phyloP scores from a whole-genome alignment of 1,284 basidiomycete species.

The Termitomyces sp. region DNA sequence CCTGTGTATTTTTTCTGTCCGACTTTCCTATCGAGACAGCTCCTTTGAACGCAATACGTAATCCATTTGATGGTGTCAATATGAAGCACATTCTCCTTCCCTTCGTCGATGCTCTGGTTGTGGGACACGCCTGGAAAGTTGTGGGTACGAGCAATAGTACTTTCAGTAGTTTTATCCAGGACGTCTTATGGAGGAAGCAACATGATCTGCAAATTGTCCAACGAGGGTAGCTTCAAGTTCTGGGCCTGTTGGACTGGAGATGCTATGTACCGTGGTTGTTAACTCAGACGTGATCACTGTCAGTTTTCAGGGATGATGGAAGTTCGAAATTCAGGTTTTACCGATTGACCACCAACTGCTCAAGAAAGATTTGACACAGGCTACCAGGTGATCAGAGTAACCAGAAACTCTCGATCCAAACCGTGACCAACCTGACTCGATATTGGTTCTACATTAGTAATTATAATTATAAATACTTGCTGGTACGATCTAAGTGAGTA shows the following conservation, averaged over 20 bases:
- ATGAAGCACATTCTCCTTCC: constrained; percentile 52
- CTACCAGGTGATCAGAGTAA: too few relatives aligned
- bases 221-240: constrained; percentile 43
- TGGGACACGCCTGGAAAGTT: constrained; percentile 50
- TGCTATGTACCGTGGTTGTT: background rate
- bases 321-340: too few relatives aligned
- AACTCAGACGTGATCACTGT: background rate
- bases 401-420: too few relatives aligned
- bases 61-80: constrained; percentile 48
- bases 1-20: constrained; percentile 61
- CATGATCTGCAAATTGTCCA: constrained; percentile 50
- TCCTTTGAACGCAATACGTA: constrained; percentile 39
- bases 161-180: constrained; percentile 64
- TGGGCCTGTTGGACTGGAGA: background rate
- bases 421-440: too few relatives aligned
- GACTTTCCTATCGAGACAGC: constrained; percentile 45
- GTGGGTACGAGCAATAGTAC: constrained; percentile 69
- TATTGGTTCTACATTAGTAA: too few relatives aligned
- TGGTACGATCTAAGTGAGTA: too few relatives aligned
- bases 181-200: constrained; percentile 60
- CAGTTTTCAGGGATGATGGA: background rate
- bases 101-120: constrained; percentile 67
- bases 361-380: background rate
- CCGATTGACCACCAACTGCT: too few relatives aligned
- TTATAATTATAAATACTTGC: too few relatives aligned